phyloP scores from a whole-genome alignment of 2,329 filamentous ascomycete species.

The Torrubiellomyces zombiae region DNA sequence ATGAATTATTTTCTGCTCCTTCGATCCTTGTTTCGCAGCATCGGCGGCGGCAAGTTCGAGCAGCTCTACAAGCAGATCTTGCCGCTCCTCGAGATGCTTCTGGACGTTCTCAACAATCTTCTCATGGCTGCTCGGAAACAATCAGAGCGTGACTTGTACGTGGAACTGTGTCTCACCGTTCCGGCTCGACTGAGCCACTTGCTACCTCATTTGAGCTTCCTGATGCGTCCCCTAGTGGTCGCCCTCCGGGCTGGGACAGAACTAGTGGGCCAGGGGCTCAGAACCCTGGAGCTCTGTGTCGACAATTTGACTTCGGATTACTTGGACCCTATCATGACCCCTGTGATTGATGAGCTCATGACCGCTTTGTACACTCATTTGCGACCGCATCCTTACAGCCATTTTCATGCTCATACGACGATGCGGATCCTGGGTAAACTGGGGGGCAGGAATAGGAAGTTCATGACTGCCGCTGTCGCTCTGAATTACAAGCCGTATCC shows the following conservation, averaged over 20 bases:
- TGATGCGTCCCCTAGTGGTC: conserved; percentile 96
- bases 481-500: conserved; percentile 71
- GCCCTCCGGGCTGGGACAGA: conserved; percentile 83
- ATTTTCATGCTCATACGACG: conserved; percentile 94
- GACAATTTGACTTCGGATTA: conserved; percentile 98
- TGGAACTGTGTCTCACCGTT: conserved; percentile 91
- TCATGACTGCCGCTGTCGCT: conserved; percentile 77
- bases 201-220: conserved; percentile 81
- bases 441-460: conserved; percentile 87
- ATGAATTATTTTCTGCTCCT: conserved; percentile 97
- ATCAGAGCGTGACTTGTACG: conserved; percentile 83
- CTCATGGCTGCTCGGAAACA: conserved; percentile 81
- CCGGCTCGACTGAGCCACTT: conserved; percentile 88
- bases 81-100: conserved; percentile 86
- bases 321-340: conserved; percentile 95
- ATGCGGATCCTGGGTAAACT: conserved; percentile 96
- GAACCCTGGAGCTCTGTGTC: conserved; percentile 90
- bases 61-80: conserved; percentile 96
- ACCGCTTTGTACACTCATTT: conserved; percentile 92
- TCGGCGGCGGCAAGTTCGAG: conserved; percentile 93
- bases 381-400: conserved; percentile 82
- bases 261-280: conserved; percentile 80
- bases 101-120: conserved; percentile 93
- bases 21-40: conserved; percentile 84
- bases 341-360: conserved; percentile 97